These are phyloP conservation scores for Erucastrum elatum DNA, from an alignment of 345 rosid species.

Conservation along the genomic window DNA sequence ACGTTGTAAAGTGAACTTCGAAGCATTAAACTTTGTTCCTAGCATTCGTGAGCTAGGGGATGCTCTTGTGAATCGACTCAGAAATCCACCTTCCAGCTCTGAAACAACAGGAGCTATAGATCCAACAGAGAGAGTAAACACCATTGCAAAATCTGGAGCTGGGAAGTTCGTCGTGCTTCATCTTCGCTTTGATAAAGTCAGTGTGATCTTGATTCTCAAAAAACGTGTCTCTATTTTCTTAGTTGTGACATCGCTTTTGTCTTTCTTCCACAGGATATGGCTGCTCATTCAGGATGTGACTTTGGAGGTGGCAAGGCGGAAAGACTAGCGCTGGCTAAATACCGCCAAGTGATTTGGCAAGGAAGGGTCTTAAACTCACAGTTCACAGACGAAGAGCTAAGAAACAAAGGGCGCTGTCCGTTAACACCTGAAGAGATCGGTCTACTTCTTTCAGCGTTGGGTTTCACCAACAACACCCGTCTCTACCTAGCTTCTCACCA, in stretches of 20 bases:
- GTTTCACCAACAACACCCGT: constrained; percentile 79
- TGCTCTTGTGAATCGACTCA: constrained; percentile 65
- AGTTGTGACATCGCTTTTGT: not conserved
- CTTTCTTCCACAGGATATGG: constrained; percentile 70
- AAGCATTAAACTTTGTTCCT: constrained; percentile 73
- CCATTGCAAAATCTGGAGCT: constrained; percentile 44
- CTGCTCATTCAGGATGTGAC: constrained; percentile 97
- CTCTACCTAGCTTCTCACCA: constrained; percentile 95
- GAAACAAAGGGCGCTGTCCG: constrained; percentile 94
- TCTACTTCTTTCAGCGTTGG: constrained; percentile 77
- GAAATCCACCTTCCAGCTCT: constrained; percentile 43
- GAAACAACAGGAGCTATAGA: constrained; percentile 41
- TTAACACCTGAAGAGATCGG: constrained; percentile 98
- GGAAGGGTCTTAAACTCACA: constrained; percentile 91
- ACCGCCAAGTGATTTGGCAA: constrained; percentile 90
- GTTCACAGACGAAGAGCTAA: constrained; percentile 74
- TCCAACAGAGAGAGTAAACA: constrained; percentile 41
- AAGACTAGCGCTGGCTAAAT: constrained; percentile 78
- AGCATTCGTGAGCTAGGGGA: constrained; percentile 61
- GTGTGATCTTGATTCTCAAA: constrained; percentile 38
- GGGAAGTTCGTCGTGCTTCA: constrained; percentile 83
- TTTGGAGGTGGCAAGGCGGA: constrained; percentile 99
- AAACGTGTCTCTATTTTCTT: not conserved
- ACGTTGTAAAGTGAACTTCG: constrained; percentile 94
- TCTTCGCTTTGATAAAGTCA: constrained; percentile 86